Conservation (phyloP, 1,139 yeast species). For the Lizanozyma gosingica region DNA sequence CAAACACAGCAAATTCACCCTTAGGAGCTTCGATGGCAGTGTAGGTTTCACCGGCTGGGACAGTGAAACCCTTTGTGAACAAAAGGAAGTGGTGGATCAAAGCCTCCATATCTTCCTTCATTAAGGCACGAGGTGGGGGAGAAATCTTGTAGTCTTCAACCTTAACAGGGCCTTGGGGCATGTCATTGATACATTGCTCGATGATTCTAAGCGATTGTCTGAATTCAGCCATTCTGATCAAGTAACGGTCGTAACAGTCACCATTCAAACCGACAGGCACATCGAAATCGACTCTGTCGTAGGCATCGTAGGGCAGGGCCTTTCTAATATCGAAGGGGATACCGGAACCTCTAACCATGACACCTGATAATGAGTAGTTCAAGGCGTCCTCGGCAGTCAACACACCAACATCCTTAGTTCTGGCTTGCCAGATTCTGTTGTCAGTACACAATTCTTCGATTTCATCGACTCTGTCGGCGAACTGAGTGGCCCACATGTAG, state of each 20-base stretch:
- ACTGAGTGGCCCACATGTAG: slow-evolving; percentile 95
- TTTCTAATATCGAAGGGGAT: slow-evolving; percentile 81
- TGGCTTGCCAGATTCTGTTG: slow-evolving; percentile 88
- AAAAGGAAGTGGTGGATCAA: slow-evolving; percentile 82
- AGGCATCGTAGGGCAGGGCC: slow-evolving; percentile 86
- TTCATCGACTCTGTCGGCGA: slow-evolving; percentile 88
- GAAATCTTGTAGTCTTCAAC: slow-evolving; percentile 83
- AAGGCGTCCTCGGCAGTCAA: slow-evolving; percentile 84
- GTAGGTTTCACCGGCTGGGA: slow-evolving; percentile 87
- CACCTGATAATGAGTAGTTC: slow-evolving; percentile 75
- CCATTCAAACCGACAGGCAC: slow-evolving; percentile 82
- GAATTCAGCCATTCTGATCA: slow-evolving; percentile 85
- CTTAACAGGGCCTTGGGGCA: slow-evolving; percentile 90
- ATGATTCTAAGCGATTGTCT: slow-evolving; percentile 86
- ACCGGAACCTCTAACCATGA: slow-evolving; percentile 88
- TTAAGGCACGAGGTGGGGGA: slow-evolving; percentile 72
- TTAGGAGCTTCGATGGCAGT: slow-evolving; percentile 92
- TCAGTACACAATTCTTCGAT: slow-evolving; percentile 84
- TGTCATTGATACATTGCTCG: slow-evolving; percentile 82
- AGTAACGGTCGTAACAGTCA: slow-evolving; percentile 86
- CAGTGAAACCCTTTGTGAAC: slow-evolving; percentile 83
- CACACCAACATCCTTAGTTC: slow-evolving; percentile 74
- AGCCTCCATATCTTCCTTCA: slow-evolving; percentile 94
- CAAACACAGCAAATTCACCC: slow-evolving; percentile 91
- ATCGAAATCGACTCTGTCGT: slow-evolving; percentile 79